Percentiles rank a stretch among this genome's conserved stretches.
Evolutionary conservation across 2,329 filamentous ascomycete genomes (phyloP).

Genomic region (Hypoxylon sp.): DNA sequence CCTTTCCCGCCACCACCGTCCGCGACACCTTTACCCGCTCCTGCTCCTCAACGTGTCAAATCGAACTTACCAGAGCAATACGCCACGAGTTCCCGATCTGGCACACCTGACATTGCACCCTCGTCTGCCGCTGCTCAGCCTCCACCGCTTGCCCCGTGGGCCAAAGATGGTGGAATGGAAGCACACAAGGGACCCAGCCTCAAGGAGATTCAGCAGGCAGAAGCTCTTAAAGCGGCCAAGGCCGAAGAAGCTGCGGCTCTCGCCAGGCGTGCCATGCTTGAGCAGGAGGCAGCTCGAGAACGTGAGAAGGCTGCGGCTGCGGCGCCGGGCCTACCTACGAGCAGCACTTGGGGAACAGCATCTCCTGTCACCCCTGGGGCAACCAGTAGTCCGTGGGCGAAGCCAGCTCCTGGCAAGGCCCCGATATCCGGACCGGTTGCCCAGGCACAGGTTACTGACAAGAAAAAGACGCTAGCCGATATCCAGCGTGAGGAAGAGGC

Average conservation of each 20-base stretch:
- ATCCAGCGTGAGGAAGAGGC: slow-evolving; percentile 97
- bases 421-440: slow-evolving; percentile 50
- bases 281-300: slow-evolving; percentile 79
- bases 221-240: slow-evolving; percentile 92
- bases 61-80: slow-evolving; percentile 86
- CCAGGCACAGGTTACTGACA: slow-evolving; percentile 54
- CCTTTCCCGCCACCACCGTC: slow-evolving; percentile 79
- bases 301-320: slow-evolving; percentile 72
- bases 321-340: slow-evolving; percentile 85
- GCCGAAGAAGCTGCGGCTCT: slow-evolving; percentile 85
- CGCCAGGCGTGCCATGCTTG: slow-evolving; percentile 80
- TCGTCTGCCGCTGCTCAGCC: slow-evolving; percentile 59
- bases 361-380: slow-evolving; percentile 74
- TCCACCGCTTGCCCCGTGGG: slow-evolving; percentile 92
- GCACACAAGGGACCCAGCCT: slow-evolving; percentile 87
- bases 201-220: slow-evolving; percentile 96
- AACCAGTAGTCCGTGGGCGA: slow-evolving; percentile 73
- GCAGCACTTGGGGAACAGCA: slow-evolving; percentile 88
- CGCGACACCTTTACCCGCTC: slow-evolving; percentile 86
- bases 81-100: slow-evolving; percentile 74
- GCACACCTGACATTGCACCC: slow-evolving; percentile 74
- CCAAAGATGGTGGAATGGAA: slow-evolving; percentile 81
- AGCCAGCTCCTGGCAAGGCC: slow-evolving; percentile 67
- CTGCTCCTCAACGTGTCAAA: slow-evolving; percentile 85
- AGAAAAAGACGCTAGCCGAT: slow-evolving; percentile 93